A percentile compares a stretch with the other conserved stretches of the same genome.
These are phyloP conservation scores for Suillus hirtellus DNA, from an alignment of 768 basidiomycete species.

Conservation along the genomic window DNA sequence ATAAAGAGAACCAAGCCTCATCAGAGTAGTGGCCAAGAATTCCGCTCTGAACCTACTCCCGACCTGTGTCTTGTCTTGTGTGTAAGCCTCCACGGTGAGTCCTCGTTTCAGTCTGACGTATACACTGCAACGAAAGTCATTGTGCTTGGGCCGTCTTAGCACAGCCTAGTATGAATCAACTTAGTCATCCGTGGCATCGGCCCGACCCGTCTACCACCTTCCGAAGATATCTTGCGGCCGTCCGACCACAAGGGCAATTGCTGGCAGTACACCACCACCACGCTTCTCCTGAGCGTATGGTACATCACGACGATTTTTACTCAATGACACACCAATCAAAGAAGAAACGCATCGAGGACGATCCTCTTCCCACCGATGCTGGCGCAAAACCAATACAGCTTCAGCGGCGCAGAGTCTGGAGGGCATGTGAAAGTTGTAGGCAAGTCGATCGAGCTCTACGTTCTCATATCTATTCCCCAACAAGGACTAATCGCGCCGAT, in stretches of 20 bases:
- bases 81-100: constrained; percentile 1
- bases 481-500: constrained; percentile 21
- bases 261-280: constrained; percentile 19
- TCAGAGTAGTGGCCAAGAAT: constrained; percentile 8
- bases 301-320: constrained; percentile 45
- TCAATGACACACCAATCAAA: constrained; percentile 59
- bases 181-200: constrained; percentile 37
- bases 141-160: background rate
- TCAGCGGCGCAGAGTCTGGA: constrained; percentile 80
- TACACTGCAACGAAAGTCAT: background rate
- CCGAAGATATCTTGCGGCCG: constrained; percentile 35
- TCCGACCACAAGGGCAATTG: constrained; percentile 23
- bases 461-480: constrained; percentile 18
- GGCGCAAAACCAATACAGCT: constrained; percentile 74
- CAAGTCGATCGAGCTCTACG: constrained; percentile 33
- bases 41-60: background rate
- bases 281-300: constrained; percentile 23
- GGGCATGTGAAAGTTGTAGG: constrained; percentile 91
- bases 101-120: constrained; percentile 4
- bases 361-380: constrained; percentile 47
- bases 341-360: constrained; percentile 77
- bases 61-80: constrained; percentile 1
- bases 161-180: constrained; percentile 26
- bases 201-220: constrained; percentile 34
- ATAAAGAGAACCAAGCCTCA: constrained; percentile 2